These are phyloP conservation scores for Myxozyma nipponensis DNA, from an alignment of 805 yeast genomes.

Conservation along the genomic window DNA sequence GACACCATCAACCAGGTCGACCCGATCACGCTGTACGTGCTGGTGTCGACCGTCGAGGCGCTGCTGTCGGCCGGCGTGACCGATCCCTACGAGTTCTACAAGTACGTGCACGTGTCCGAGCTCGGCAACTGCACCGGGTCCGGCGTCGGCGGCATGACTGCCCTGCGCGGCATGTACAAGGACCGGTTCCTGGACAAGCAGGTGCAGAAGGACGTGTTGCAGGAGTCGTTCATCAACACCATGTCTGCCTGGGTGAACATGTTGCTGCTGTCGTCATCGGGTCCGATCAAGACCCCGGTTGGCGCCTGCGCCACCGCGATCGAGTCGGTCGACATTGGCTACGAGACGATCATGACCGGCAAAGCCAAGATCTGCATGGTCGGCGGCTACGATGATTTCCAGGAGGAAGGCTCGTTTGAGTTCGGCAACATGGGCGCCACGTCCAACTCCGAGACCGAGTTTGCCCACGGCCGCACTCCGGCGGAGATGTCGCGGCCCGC, in stretches of 20 bases:
- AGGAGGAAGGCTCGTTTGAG: conserved; percentile 97
- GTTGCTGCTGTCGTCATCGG: conserved; percentile 93
- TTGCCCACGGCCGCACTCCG: conserved; percentile 95
- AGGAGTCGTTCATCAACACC: conserved; percentile 97
- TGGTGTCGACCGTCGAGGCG: conserved; percentile 94
- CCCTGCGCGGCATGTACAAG: conserved; percentile 95
- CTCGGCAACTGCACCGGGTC: conserved; percentile 99
- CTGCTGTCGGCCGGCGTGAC: conserved; percentile 91
- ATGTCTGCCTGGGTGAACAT: conserved; percentile 99
- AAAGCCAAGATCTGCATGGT: conserved; percentile 95
- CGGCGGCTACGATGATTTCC: conserved; percentile 99
- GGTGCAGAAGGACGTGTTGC: conserved; percentile 94
- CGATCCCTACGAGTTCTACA: conserved; percentile 97
- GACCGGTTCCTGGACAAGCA: conserved; percentile 91
- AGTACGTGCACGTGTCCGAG: conserved; percentile 96
- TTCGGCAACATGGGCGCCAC: conserved; percentile 99
- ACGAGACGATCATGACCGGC: conserved; percentile 87
- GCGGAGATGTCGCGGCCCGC: conserved; percentile 98
- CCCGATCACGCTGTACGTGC: conserved; percentile 86
- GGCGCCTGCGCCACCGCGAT: conserved; percentile 99
- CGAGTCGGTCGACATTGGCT: conserved; percentile 94
- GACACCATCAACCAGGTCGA: conserved; percentile 93
- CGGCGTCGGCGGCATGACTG: conserved; percentile 99
- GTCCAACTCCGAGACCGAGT: conserved; percentile 80
- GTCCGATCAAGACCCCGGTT: conserved; percentile 98